Conservation (phyloP, 2,329 filamentous ascomycete species). For the Cordyceps pruinosa region DNA sequence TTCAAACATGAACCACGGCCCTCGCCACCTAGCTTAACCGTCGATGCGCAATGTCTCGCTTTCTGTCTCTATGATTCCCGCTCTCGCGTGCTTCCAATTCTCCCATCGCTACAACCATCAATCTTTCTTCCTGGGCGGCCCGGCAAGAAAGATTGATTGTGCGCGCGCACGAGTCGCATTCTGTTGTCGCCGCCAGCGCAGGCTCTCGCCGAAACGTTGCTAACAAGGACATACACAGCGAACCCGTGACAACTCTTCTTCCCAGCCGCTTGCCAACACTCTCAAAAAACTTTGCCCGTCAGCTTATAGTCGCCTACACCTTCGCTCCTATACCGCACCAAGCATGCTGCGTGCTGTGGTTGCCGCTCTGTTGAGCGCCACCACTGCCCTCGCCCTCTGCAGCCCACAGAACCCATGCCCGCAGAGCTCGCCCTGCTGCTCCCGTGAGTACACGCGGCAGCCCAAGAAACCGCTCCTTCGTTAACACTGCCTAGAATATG, state of each 20-base stretch:
- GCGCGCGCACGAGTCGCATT: neutral
- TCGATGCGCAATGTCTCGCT: slow-evolving; percentile 1
- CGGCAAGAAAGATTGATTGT: neutral
- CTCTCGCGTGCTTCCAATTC: neutral
- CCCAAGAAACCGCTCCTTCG: no score
- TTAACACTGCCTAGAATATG: slow-evolving; percentile 59
- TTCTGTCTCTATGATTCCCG: neutral
- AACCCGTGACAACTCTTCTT: neutral
- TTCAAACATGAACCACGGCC: neutral
- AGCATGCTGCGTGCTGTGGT: slow-evolving; percentile 28
- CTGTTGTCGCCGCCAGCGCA: neutral
- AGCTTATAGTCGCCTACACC: no score
- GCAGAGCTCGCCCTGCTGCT: slow-evolving; percentile 66
- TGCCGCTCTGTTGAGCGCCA: slow-evolving; percentile 26
- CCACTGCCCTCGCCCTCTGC: slow-evolving; percentile 34
- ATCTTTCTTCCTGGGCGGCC: neutral
- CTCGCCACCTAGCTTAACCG: neutral
- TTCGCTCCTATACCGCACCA: neutral
- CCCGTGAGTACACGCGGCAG: slow-evolving; percentile 50
- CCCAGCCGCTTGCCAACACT: neutral
- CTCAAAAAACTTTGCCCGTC: neutral
- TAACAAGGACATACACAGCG: neutral
- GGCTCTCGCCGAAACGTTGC: neutral
- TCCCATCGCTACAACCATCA: neutral
- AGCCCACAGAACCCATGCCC: slow-evolving; percentile 57